A percentile compares a stretch with the other conserved stretches of the same genome.
Evolutionary conservation across 352 stramenopile species (phyloP).

Genomic region (Peronospora belbahrii): DNA sequence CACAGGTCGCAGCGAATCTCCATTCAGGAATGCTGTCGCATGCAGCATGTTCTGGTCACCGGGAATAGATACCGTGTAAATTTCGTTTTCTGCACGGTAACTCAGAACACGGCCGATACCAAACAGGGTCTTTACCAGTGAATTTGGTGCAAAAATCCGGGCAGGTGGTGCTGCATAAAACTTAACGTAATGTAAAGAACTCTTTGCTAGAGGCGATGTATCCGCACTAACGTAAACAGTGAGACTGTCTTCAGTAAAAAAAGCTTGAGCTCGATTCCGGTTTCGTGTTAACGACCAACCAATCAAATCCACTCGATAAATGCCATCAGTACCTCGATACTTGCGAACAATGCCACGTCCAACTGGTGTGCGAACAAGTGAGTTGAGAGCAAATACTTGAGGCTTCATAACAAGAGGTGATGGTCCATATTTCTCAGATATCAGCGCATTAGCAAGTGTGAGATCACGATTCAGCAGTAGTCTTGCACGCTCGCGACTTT

Average conservation of each 20-base stretch:
- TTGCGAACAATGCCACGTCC: conserved; percentile 61
- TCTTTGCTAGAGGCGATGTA: conserved; percentile 30
- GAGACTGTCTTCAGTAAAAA: conserved; percentile 52
- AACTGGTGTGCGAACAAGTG: conserved; percentile 53
- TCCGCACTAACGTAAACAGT: conserved; percentile 32
- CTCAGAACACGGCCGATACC: conserved; percentile 53
- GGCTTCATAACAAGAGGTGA: conserved; percentile 46
- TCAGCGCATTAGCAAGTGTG: conserved; percentile 48
- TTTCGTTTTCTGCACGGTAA: conserved; percentile 62
- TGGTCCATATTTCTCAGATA: conserved; percentile 27
- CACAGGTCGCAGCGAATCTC: conserved; percentile 39
- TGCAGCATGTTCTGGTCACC: conserved; percentile 31
- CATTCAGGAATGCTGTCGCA: conserved; percentile 39
- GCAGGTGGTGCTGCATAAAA: conserved; percentile 36
- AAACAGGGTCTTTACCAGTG: conserved; percentile 70
- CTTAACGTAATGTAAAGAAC: conserved; percentile 50
- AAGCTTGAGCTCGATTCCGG: conserved; percentile 43
- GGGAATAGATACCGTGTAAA: conserved; percentile 56
- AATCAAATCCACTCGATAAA: conserved; percentile 74
- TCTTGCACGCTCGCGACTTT: conserved; percentile 47
- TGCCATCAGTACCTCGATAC: conserved; percentile 63
- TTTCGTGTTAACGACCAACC: conserved; percentile 35
- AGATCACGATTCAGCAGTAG: conserved; percentile 66
- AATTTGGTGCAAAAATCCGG: conserved; percentile 40
- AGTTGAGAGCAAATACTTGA: conserved; percentile 52